These are phyloP conservation scores for Bullera alba DNA, from an alignment of 768 basidiomycete species.

Conservation along the genomic window DNA sequence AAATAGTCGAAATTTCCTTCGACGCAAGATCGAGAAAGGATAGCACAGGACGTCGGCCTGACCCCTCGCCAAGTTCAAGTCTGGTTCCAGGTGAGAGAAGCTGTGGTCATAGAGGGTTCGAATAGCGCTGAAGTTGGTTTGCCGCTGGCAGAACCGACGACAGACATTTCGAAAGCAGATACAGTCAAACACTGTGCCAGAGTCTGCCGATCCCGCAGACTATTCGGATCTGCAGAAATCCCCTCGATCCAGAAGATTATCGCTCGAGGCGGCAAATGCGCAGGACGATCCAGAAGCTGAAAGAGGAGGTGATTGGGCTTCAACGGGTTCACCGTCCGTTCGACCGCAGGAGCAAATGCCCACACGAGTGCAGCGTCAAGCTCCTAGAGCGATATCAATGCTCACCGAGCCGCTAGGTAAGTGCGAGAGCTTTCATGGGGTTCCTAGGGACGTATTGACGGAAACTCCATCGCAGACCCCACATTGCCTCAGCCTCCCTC, in stretches of 20 bases:
- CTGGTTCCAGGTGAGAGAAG: conserved; percentile 39
- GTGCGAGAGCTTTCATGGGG: too few relatives aligned
- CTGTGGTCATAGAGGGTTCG: background rate
- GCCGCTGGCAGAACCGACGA: conserved; percentile 3
- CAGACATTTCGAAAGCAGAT: conserved; percentile 10
- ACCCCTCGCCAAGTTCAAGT: conserved; percentile 38
- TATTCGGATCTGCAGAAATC: conserved; percentile 12
- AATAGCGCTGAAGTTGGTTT: background rate
- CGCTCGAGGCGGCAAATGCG: conserved; percentile 1
- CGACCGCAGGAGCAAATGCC: too few relatives aligned
- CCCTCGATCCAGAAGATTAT: conserved; percentile 5
- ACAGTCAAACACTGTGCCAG: background rate
- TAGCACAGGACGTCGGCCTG: conserved; percentile 18
- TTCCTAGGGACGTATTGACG: too few relatives aligned
- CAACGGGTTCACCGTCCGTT: too few relatives aligned
- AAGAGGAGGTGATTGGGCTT: too few relatives aligned
- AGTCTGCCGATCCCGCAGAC: conserved; percentile 7
- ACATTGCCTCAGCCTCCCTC: too few relatives aligned
- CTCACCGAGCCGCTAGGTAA: too few relatives aligned
- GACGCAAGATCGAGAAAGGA: conserved; percentile 10
- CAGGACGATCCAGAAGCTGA: too few relatives aligned
- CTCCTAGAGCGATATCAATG: too few relatives aligned
- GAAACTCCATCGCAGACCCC: too few relatives aligned
- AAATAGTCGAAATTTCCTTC: conserved; percentile 31
- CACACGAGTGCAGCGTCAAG: too few relatives aligned